Evolutionary conservation across 2,329 filamentous ascomycete species (phyloP).

Genomic region (Penicillium verrucosum): DNA sequence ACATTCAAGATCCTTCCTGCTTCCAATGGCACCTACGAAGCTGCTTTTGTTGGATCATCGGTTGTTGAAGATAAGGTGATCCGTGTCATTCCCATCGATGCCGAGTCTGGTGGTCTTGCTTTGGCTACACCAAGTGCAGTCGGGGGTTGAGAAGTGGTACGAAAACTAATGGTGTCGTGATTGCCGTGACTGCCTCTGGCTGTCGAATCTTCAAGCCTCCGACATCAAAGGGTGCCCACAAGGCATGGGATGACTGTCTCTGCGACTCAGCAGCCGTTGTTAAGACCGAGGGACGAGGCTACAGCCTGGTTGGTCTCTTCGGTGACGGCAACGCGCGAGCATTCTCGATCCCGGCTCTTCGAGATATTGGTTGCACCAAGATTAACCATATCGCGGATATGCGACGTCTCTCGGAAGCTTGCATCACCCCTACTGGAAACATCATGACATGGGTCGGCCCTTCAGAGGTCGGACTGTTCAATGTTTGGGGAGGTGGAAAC

Average conservation of each 20-base stretch:
- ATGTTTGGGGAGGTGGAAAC: slow-evolving; percentile 75
- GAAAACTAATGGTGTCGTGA: slow-evolving; percentile 74
- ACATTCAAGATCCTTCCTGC: slow-evolving; percentile 89
- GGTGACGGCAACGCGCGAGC: slow-evolving; percentile 76
- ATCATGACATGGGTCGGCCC: slow-evolving; percentile 86
- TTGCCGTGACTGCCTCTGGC: slow-evolving; percentile 71
- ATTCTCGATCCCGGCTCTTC: slow-evolving; percentile 82
- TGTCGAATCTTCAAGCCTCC: slow-evolving; percentile 87
- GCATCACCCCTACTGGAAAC: slow-evolving; percentile 74
- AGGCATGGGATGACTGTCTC: slow-evolving; percentile 76
- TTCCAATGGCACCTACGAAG: slow-evolving; percentile 65
- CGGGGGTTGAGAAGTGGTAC: slow-evolving; percentile 70
- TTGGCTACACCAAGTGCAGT: slow-evolving; percentile 72
- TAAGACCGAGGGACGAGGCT: slow-evolving; percentile 69
- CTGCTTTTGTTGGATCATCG: slow-evolving; percentile 66
- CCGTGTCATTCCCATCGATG: slow-evolving; percentile 73
- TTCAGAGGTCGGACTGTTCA: slow-evolving; percentile 77
- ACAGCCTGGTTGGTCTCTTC: slow-evolving; percentile 79
- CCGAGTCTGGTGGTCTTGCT: slow-evolving; percentile 72
- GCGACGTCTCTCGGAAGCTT: slow-evolving; percentile 64
- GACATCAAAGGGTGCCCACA: slow-evolving; percentile 82
- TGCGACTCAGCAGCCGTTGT: slow-evolving; percentile 79
- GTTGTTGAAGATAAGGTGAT: slow-evolving; percentile 68
- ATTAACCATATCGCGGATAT: slow-evolving; percentile 68
- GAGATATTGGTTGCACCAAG: slow-evolving; percentile 70